These are phyloP conservation scores for Platismatia glauca DNA, from an alignment of 495 filamentous ascomycete genomes.

Conservation along the genomic window DNA sequence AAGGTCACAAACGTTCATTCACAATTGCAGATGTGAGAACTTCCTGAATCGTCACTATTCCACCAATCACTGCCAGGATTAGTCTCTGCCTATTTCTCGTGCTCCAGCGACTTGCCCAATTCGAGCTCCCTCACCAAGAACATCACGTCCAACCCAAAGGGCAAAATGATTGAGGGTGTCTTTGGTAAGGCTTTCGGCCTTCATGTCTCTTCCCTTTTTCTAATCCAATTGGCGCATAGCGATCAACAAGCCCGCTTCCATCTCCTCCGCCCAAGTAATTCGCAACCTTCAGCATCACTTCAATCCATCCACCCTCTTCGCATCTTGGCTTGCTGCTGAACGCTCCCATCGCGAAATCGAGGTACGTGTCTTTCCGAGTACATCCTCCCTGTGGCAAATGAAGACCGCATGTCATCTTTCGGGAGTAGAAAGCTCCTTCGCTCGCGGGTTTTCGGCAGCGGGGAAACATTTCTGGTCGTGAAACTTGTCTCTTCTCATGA, in stretches of 20 bases:
- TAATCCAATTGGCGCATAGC: conserved; percentile 38
- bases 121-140: conserved; percentile 17
- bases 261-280: conserved; percentile 80
- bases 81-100: too few relatives aligned
- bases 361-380: conserved; percentile 24
- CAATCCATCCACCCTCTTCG: conserved; percentile 69
- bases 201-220: not conserved
- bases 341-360: conserved; percentile 41
- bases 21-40: not conserved
- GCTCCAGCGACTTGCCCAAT: not conserved
- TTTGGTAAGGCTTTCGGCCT: conserved; percentile 43
- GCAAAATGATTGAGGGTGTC: conserved; percentile 62
- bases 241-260: conserved; percentile 80
- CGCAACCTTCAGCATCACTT: conserved; percentile 74
- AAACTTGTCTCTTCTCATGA: too few relatives aligned
- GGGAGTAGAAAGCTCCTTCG: not conserved
- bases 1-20: too few relatives aligned
- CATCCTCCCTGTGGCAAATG: not conserved
- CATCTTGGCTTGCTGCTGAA: conserved; percentile 60
- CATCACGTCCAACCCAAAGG: conserved; percentile 44
- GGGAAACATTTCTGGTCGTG: too few relatives aligned
- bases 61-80: too few relatives aligned
- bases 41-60: too few relatives aligned
- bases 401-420: not conserved
- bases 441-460: not conserved